Evolutionary conservation across 768 basidiomycete genomes (phyloP).

Genomic region (Hericium alpestre): DNA sequence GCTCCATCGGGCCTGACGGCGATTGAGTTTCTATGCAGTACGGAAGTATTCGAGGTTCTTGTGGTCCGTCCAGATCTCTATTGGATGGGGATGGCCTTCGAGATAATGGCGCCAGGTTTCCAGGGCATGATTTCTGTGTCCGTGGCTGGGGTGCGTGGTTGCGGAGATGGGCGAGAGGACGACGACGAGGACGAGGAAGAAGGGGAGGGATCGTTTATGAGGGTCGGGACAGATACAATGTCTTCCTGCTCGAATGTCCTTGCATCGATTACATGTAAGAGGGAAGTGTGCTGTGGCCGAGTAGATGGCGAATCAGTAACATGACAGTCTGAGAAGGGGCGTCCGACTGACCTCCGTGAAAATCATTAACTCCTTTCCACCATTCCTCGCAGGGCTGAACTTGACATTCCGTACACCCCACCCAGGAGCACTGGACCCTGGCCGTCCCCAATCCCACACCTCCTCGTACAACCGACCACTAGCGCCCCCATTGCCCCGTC

Average conservation of each 20-base stretch:
- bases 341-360: conserved; percentile 70
- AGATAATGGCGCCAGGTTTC: too few species aligned
- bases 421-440: conserved; percentile 46
- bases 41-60: too few species aligned
- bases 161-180: conserved; percentile 5
- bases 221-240: conserved; percentile 46
- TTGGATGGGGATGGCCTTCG: too few species aligned
- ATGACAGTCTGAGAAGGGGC: neutral
- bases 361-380: conserved; percentile 65
- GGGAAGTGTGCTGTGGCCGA: conserved; percentile 55
- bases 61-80: too few species aligned
- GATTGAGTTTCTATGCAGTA: too few species aligned
- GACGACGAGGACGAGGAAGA: conserved; percentile 11
- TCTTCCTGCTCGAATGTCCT: conserved; percentile 75
- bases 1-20: too few species aligned
- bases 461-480: conserved; percentile 51
- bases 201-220: conserved; percentile 13
- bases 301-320: neutral
- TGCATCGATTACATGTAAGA: conserved; percentile 80
- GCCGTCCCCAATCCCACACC: conserved; percentile 56
- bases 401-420: conserved; percentile 85
- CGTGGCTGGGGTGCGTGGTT: conserved; percentile 3
- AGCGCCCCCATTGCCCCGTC: conserved; percentile 24
- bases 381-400: conserved; percentile 55
- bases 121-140: neutral